A percentile compares a stretch with the other conserved stretches of the same genome.
Evolutionary conservation across 176 grass and related monocot species (phyloP).

Genomic region (Themeda triandra): DNA sequence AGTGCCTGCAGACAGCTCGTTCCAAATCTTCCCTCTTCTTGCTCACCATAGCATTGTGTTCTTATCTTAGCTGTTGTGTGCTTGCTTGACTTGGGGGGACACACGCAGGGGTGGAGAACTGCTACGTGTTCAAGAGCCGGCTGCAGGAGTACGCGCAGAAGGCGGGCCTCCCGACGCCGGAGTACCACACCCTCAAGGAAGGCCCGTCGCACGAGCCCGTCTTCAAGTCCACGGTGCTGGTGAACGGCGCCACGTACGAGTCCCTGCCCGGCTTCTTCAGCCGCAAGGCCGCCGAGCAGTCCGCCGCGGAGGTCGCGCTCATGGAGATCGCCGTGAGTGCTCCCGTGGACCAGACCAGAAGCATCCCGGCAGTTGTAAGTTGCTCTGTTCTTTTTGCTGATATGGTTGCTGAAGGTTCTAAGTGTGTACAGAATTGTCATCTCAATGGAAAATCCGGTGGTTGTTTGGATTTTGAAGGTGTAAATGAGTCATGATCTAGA

Average conservation of each 20-base stretch:
- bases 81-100: background rate
- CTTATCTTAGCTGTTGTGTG: background rate
- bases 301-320: background rate
- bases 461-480: background rate
- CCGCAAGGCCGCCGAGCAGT: constrained; percentile 52
- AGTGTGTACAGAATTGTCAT: background rate
- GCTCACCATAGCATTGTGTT: background rate
- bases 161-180: constrained; percentile 60
- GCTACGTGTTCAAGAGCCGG: constrained; percentile 94
- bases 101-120: constrained; percentile 77
- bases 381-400: background rate
- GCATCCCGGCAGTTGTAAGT: constrained; percentile 44
- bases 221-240: constrained; percentile 76
- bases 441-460: too few species aligned
- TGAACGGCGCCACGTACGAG: constrained; percentile 64
- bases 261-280: constrained; percentile 83
- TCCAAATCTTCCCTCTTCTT: background rate
- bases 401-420: background rate
- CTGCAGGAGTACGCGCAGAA: constrained; percentile 85
- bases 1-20: background rate
- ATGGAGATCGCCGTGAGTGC: background rate
- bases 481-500: background rate
- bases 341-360: background rate
- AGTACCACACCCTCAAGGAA: constrained; percentile 82
- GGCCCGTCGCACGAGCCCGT: constrained; percentile 86